phyloP scores from a whole-genome alignment of 2,329 filamentous ascomycete species.

The Acrocalymma vagum region DNA sequence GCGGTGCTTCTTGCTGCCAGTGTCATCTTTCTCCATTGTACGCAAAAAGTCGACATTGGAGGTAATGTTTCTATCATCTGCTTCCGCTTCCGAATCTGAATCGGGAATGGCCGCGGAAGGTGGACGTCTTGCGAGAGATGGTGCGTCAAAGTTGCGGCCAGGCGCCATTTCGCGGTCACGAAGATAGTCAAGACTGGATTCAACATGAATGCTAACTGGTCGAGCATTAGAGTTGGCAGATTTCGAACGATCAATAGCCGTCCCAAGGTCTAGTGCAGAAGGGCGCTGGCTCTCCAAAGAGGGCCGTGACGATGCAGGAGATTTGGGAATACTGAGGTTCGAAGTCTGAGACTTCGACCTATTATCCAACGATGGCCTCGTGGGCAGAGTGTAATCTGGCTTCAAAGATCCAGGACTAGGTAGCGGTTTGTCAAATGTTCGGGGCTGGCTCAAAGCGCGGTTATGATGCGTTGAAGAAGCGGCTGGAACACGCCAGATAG shows the following conservation, averaged over 20 bases:
- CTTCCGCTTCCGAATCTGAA: conserved; percentile 50
- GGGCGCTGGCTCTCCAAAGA: conserved; percentile 78
- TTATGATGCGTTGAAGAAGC: conserved; percentile 48
- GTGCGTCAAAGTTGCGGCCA: conserved; percentile 41
- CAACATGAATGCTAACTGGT: conserved; percentile 83
- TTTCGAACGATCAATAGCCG: conserved; percentile 66
- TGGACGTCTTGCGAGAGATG: conserved; percentile 35
- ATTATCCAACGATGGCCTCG: conserved; percentile 54
- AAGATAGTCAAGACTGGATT: conserved; percentile 82
- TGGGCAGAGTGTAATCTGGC: conserved; percentile 46
- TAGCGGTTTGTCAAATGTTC: conserved; percentile 48
- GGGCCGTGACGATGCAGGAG: conserved; percentile 67
- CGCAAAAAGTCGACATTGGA: conserved; percentile 87
- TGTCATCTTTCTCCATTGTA: conserved; percentile 72
- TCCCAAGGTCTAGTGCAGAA: conserved; percentile 66
- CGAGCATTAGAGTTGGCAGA: conserved; percentile 73
- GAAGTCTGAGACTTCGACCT: conserved; percentile 61
- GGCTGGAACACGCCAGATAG: conserved; percentile 64
- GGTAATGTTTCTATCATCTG: conserved; percentile 72
- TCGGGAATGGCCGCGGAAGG: conserved; percentile 44
- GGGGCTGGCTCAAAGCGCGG: conserved; percentile 60
- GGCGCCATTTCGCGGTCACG: conserved; percentile 74
- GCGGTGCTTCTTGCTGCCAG: conserved; percentile 63
- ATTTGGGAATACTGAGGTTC: conserved; percentile 61
- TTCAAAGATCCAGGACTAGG: conserved; percentile 46